Evolutionary conservation across 2,329 filamentous ascomycete genomes (phyloP).

Genomic region (Stemphylium beticola): DNA sequence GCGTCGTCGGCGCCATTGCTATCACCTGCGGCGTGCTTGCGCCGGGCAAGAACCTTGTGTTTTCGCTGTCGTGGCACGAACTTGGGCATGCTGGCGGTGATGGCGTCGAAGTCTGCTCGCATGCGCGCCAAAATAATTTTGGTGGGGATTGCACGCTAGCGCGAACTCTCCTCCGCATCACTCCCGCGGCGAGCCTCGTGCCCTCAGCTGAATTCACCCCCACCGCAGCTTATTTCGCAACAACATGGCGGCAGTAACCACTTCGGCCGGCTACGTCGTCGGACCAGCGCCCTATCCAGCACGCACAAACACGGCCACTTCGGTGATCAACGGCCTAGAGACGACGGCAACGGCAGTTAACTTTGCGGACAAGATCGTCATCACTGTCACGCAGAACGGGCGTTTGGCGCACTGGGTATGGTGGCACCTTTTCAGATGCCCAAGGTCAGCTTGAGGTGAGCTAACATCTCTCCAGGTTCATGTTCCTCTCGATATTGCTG

Average conservation of each 20-base stretch:
- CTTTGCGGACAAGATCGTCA: slow-evolving; percentile 88
- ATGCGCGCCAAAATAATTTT: slow-evolving; percentile 43
- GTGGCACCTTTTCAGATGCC: slow-evolving; percentile 1
- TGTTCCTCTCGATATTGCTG: slow-evolving; percentile 74
- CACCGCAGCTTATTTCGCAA: background rate
- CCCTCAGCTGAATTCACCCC: background rate
- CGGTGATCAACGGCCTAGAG: slow-evolving; percentile 68
- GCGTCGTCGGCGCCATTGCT: slow-evolving; percentile 56
- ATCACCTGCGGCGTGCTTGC: slow-evolving; percentile 48
- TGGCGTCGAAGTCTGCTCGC: slow-evolving; percentile 13
- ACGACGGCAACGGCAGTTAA: slow-evolving; percentile 76
- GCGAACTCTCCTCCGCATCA: slow-evolving; percentile 20
- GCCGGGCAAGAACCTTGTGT: slow-evolving; percentile 68
- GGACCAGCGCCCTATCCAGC: slow-evolving; percentile 69
- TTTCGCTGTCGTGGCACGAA: slow-evolving; percentile 63
- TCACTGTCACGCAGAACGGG: slow-evolving; percentile 87
- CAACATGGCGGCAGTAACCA: slow-evolving; percentile 17
- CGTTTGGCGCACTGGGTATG: slow-evolving; percentile 89
- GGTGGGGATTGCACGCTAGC: slow-evolving; percentile 37
- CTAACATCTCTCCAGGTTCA: slow-evolving; percentile 65
- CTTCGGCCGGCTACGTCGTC: slow-evolving; percentile 27
- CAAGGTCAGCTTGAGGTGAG: background rate
- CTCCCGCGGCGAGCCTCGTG: slow-evolving; percentile 18
- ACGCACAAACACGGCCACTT: slow-evolving; percentile 60
- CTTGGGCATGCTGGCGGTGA: slow-evolving; percentile 43